These are phyloP conservation scores for Talaromyces sp. DNA, from an alignment of 2,329 filamentous ascomycete species.

Conservation along the genomic window DNA sequence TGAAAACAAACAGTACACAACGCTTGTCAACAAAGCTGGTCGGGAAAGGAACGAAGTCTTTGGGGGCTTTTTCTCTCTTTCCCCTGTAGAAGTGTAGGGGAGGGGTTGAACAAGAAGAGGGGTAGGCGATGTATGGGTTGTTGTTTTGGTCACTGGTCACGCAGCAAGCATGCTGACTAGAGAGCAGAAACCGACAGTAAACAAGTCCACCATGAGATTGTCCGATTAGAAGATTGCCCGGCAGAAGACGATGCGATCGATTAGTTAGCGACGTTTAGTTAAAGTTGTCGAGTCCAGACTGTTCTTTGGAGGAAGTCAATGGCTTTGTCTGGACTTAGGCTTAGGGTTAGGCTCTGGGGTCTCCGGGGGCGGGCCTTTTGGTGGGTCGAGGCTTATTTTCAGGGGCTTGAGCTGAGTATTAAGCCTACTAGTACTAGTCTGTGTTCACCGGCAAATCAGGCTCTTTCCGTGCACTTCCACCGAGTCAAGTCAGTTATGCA, in stretches of 20 bases:
- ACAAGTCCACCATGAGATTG: not conserved
- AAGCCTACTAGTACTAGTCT: not conserved
- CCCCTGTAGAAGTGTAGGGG: not conserved
- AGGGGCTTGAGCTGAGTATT: not conserved
- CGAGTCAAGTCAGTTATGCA: not conserved
- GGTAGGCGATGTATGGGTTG: constrained; percentile 3
- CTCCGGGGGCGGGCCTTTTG: not conserved
- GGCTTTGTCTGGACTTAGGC: not conserved
- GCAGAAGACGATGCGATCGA: not conserved
- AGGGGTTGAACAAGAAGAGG: constrained; percentile 1
- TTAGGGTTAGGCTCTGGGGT: not conserved
- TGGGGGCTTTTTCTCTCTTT: no score
- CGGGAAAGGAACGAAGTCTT: no score
- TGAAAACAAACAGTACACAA: not conserved
- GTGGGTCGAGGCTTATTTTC: not conserved
- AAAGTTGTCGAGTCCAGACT: not conserved
- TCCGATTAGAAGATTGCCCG: not conserved
- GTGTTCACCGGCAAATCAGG: not conserved
- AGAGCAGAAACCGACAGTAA: not conserved
- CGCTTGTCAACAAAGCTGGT: not conserved
- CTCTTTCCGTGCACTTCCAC: not conserved
- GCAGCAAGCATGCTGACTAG: not conserved
- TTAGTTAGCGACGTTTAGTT: not conserved
- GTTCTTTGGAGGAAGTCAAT: not conserved
- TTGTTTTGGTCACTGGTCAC: not conserved